These are phyloP conservation scores for Cystofilobasidium capitatum DNA, from an alignment of 768 basidiomycete genomes.

Conservation along the genomic window DNA sequence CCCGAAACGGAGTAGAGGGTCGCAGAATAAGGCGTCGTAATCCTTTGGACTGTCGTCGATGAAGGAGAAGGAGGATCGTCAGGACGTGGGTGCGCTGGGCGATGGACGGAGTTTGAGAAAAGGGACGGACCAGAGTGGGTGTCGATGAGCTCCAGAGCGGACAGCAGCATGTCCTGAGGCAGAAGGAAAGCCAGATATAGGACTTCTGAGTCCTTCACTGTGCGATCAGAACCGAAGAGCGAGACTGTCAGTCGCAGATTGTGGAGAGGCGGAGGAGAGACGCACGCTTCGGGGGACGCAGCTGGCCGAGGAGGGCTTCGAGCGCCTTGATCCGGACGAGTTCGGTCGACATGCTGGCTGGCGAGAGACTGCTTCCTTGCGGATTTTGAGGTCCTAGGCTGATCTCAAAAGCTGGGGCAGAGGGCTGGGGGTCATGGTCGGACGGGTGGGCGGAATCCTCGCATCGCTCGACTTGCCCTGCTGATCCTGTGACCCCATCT, in stretches of 20 bases:
- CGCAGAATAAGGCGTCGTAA: neutral
- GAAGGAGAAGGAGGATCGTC: neutral
- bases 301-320: neutral
- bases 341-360: neutral
- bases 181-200: neutral
- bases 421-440: too few species aligned
- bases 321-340: neutral
- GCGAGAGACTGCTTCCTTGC: neutral
- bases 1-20: neutral
- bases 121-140: neutral
- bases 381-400: too few species aligned
- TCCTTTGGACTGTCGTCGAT: neutral
- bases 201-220: neutral
- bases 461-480: too few species aligned
- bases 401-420: too few species aligned
- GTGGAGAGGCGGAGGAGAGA: neutral
- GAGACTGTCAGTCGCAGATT: neutral
- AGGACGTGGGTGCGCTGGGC: neutral
- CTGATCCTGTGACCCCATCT: too few species aligned
- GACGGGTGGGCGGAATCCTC: too few species aligned
- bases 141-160: neutral
- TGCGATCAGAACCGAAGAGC: too few species aligned
- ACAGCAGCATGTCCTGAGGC: neutral
- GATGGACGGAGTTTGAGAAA: neutral
- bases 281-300: neutral